These are phyloP conservation scores for Thielaviopsis populi DNA, from an alignment of 2,329 filamentous ascomycete species.

Conservation along the genomic window DNA sequence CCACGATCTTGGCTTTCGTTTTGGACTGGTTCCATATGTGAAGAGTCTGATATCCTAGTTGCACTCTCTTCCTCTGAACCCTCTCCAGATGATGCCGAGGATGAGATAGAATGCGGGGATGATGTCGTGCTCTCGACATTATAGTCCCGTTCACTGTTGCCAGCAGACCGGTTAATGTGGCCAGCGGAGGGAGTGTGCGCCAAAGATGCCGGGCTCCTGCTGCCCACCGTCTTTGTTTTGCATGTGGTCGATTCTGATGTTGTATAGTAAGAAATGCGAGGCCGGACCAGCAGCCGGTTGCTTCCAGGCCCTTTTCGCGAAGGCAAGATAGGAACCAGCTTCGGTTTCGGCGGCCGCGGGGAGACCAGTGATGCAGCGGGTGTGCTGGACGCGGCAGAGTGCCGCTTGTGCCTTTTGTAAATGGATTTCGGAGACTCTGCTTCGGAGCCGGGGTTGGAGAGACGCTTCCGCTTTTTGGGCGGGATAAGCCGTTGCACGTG, in stretches of 20 bases:
- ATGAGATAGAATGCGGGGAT: neutral
- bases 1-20: neutral
- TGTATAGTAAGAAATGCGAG: neutral
- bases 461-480: neutral
- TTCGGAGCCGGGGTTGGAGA: neutral
- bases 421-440: neutral
- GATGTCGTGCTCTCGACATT: too few species aligned
- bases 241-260: too few species aligned
- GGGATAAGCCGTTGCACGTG: neutral
- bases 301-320: neutral
- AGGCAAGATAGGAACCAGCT: neutral
- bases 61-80: neutral
- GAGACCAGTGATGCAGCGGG: neutral
- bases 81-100: neutral
- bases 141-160: too few species aligned
- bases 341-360: neutral
- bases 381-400: neutral
- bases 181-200: neutral
- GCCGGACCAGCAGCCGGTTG: neutral
- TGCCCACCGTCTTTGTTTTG: neutral
- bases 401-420: neutral
- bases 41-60: neutral
- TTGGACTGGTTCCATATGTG: neutral
- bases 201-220: neutral
- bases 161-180: too few species aligned